These are phyloP conservation scores for Lasiosphaeria ovina DNA, from an alignment of 495 filamentous ascomycete species.

Conservation along the genomic window DNA sequence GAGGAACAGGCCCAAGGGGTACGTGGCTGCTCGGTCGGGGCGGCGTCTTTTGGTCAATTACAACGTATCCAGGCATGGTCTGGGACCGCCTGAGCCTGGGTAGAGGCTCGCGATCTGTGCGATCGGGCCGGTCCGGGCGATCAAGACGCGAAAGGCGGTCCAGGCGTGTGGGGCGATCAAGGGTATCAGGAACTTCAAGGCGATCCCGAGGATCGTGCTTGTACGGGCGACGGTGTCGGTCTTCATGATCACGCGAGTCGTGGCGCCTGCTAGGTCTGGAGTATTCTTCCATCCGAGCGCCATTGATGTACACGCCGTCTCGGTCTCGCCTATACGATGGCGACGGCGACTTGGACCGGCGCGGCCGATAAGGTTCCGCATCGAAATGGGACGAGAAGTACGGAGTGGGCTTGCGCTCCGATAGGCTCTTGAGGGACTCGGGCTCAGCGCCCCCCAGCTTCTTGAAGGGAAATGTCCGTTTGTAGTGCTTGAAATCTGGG, in stretches of 20 bases:
- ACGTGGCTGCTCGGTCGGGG: conserved; percentile 19
- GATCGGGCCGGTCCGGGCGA: conserved; percentile 10
- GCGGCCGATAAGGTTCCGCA: conserved; percentile 30
- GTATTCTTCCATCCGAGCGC: conserved; percentile 27
- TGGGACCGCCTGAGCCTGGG: conserved; percentile 21
- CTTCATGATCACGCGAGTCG: conserved; percentile 27
- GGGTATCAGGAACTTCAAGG: neutral
- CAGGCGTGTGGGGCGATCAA: too few relatives aligned
- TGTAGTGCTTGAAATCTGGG: conserved; percentile 26
- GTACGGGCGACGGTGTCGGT: conserved; percentile 1
- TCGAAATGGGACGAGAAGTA: conserved; percentile 25
- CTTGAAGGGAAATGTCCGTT: conserved; percentile 27
- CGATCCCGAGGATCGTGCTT: conserved; percentile 1
- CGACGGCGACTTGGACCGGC: conserved; percentile 41
- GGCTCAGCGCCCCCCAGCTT: conserved; percentile 27
- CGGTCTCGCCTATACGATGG: conserved; percentile 32
- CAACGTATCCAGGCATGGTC: conserved; percentile 27
- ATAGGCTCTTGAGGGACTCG: conserved; percentile 19
- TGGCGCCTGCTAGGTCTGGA: conserved; percentile 19
- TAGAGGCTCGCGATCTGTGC: conserved; percentile 22
- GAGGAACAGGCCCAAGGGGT: conserved; percentile 19
- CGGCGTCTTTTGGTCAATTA: conserved; percentile 24
- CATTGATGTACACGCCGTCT: conserved; percentile 34
- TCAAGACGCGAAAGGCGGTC: too few relatives aligned
- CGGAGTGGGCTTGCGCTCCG: conserved; percentile 24